Evolutionary conservation across 768 basidiomycete species (phyloP).

Genomic region (Boletus rubropictus): DNA sequence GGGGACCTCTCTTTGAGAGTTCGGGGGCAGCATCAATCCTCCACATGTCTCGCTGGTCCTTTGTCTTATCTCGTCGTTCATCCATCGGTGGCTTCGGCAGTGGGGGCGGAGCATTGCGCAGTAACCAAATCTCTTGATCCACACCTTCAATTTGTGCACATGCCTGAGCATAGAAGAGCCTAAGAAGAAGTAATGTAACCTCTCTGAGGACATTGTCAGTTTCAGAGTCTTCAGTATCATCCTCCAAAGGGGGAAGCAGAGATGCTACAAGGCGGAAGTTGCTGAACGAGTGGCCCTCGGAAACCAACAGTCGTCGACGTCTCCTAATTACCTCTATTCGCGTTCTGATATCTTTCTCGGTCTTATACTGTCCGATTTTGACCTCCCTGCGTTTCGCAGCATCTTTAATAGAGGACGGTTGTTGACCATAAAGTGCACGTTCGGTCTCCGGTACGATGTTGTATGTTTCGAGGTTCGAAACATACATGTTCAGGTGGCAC

Average conservation of each 20-base stretch:
- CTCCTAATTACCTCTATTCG: constrained; percentile 60
- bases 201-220: constrained; percentile 64
- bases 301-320: constrained; percentile 40
- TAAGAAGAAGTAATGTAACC: constrained; percentile 62
- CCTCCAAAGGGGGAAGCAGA: constrained; percentile 41
- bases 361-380: constrained; percentile 88
- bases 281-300: constrained; percentile 32
- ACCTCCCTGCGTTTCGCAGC: constrained; percentile 69
- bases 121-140: constrained; percentile 65
- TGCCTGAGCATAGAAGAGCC: constrained; percentile 66
- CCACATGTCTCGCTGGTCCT: constrained; percentile 58
- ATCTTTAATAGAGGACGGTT: constrained; percentile 48
- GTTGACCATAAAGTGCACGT: constrained; percentile 47
- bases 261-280: constrained; percentile 63
- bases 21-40: constrained; percentile 56
- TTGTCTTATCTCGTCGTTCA: constrained; percentile 36
- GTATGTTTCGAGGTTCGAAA: constrained; percentile 55
- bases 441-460: constrained; percentile 60
- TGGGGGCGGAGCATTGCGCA: constrained; percentile 47
- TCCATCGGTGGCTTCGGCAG: constrained; percentile 27
- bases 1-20: constrained; percentile 47
- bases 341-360: constrained; percentile 72
- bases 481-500: constrained; percentile 45
- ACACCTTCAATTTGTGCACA: constrained; percentile 61
- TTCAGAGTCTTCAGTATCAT: constrained; percentile 49